These are phyloP conservation scores for Breynia disticha DNA, from an alignment of 441 rosid species.

Conservation along the genomic window DNA sequence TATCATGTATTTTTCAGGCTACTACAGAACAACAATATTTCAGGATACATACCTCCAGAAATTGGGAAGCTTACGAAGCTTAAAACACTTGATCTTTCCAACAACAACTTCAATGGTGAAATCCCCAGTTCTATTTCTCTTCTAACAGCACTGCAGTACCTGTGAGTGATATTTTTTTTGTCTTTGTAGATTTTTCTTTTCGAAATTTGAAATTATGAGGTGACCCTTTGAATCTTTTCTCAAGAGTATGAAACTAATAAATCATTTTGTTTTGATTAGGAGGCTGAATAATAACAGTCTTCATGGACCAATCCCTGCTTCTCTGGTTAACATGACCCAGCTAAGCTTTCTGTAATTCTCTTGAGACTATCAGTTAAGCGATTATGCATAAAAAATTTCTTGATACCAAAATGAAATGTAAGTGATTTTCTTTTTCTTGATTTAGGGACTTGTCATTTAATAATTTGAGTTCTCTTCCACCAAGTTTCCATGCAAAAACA, in stretches of 20 bases:
- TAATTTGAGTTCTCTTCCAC: constrained; percentile 69
- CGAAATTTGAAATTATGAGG: neutral
- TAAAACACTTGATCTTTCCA: constrained; percentile 81
- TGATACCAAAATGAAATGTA: neutral
- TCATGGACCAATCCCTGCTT: constrained; percentile 54
- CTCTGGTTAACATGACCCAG: constrained; percentile 72
- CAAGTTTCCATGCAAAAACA: constrained; percentile 65
- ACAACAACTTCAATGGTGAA: constrained; percentile 54
- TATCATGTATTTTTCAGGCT: constrained; percentile 33
- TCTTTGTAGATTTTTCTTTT: neutral
- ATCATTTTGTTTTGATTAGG: constrained; percentile 37
- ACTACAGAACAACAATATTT: constrained; percentile 74
- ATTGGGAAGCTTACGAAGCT: constrained; percentile 72
- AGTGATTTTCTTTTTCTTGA: constrained; percentile 8
- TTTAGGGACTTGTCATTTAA: constrained; percentile 83
- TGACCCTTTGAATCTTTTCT: constrained; percentile 4
- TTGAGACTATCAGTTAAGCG: constrained; percentile 5
- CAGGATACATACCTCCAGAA: constrained; percentile 69
- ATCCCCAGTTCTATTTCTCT: constrained; percentile 51
- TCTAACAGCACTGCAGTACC: constrained; percentile 49
- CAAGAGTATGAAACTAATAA: neutral
- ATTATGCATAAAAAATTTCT: neutral
- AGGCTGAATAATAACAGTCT: constrained; percentile 86
- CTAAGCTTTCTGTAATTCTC: constrained; percentile 73
- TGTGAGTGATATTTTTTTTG: constrained; percentile 34